phyloP scores from a whole-genome alignment of 2,329 filamentous ascomycete species.

The Penicillium sp. region DNA sequence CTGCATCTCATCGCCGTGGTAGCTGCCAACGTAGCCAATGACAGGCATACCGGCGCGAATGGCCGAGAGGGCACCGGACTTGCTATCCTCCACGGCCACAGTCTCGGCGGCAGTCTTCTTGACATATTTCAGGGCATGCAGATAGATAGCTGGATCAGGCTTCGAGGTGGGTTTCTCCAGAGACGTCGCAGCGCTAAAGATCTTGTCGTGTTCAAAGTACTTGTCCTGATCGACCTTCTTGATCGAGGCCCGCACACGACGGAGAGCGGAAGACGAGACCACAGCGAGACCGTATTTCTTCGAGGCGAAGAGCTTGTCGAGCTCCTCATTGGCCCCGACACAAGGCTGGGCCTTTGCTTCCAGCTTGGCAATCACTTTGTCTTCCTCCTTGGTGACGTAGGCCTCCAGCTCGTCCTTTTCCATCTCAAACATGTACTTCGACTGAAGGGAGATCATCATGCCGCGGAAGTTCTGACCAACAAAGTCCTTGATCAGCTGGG shows the following conservation, averaged over 20 bases:
- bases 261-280: constrained; percentile 72
- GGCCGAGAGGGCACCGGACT: constrained; percentile 72
- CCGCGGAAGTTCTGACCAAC: constrained; percentile 93
- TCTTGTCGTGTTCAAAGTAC: constrained; percentile 67
- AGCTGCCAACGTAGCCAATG: constrained; percentile 80
- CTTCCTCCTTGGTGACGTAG: constrained; percentile 73
- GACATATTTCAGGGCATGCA: constrained; percentile 67
- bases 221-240: constrained; percentile 72
- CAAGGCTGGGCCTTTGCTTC: constrained; percentile 62
- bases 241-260: constrained; percentile 70
- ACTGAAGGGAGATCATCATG: constrained; percentile 73
- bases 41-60: constrained; percentile 72
- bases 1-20: constrained; percentile 54
- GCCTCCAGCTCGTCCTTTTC: constrained; percentile 60
- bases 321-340: constrained; percentile 59
- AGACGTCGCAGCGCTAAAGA: constrained; percentile 78
- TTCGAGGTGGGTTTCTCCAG: constrained; percentile 77
- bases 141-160: constrained; percentile 84
- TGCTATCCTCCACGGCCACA: constrained; percentile 82
- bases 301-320: constrained; percentile 57
- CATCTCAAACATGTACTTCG: constrained; percentile 69
- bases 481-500: constrained; percentile 74
- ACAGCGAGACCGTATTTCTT: constrained; percentile 69
- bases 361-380: constrained; percentile 76
- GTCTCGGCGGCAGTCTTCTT: constrained; percentile 65